Evolutionary conservation across 345 rosid genomes (phyloP), one percentile per base, ranked within the genome.

Genomic region (Reutealis trisperma): DNA sequence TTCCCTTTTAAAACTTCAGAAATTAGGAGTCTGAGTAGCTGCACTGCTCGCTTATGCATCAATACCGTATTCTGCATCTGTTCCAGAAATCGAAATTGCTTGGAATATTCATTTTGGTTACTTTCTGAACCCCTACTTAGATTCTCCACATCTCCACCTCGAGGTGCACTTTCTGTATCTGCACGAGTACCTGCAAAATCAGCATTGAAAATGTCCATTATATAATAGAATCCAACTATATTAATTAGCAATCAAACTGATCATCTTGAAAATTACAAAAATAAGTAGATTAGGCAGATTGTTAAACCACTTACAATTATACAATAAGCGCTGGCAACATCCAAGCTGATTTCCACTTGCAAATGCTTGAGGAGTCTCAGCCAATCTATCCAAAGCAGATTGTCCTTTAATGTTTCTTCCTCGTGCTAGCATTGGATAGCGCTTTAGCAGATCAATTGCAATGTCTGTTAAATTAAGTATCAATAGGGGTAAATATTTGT

Each of bases 341-440:
- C 68, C 30, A 24, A 49, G 55, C 42, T n/a, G 62, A 21, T 54
- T 59, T 49, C 82, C 74, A 15, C 75, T 74, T 21, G 68, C 21
- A n/a, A 79, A 79, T 30, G 71, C 78, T 0, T 18, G 47, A 19
- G 78, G 42, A n/a, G 27, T 74, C 12, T 22, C 1, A 2, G 63
- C 69, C 74, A 79, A 70, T 11, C 6, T 25, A 2, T 8, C 3
- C 12, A 79, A 55, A 19, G 65, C 44, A 14, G 45, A 57, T 34
- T 34, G 37, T 34, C 16, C 6, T 0, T 8, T 24, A 1, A 1
- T 3, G 0, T 18, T 18, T 73, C 25, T 8, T 61, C 6, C 61
- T 8, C 10, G 42, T 7, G 83, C 83, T 55, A 63, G 11, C 1
- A 30, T 3, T 3, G 79, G 82, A 18, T 32, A 73, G 10, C 49